Conservation (phyloP, 129 eudicot genomes). For the Erigeron canadensis region DNA sequence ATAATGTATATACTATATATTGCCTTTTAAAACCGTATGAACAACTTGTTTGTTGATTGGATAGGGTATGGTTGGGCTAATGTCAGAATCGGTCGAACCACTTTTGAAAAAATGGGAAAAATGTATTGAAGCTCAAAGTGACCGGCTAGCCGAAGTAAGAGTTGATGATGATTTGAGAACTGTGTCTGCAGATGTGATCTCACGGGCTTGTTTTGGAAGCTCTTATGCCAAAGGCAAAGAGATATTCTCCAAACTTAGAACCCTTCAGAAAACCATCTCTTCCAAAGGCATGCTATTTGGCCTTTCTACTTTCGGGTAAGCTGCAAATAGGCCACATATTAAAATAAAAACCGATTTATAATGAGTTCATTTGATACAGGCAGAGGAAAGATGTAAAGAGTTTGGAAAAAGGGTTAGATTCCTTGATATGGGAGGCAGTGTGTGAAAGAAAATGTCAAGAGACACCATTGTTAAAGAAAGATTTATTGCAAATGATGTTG, state of each 20-base stretch:
- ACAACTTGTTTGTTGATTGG: constrained; percentile 16
- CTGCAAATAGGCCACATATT: neutral
- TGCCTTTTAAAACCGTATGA: neutral
- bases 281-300: constrained; percentile 60
- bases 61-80: constrained; percentile 83
- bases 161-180: constrained; percentile 76
- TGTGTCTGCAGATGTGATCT: constrained; percentile 76
- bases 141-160: constrained; percentile 49
- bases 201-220: constrained; percentile 80
- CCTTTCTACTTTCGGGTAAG: constrained; percentile 63
- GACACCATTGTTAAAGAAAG: constrained; percentile 48
- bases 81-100: constrained; percentile 59
- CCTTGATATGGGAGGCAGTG: constrained; percentile 76
- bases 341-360: neutral
- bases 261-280: constrained; percentile 61
- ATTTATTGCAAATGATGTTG: constrained; percentile 67
- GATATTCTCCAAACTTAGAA: constrained; percentile 74
- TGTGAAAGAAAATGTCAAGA: constrained; percentile 52
- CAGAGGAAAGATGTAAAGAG: constrained; percentile 42
- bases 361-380: constrained; percentile 20
- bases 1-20: no score
- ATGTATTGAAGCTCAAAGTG: constrained; percentile 61
- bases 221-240: constrained; percentile 65
- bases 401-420: constrained; percentile 74
- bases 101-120: constrained; percentile 69